Percentiles rank a stretch among this genome's conserved stretches.
Evolutionary conservation across 768 basidiomycete genomes (phyloP).

Genomic region (Mrakia blollopis): DNA sequence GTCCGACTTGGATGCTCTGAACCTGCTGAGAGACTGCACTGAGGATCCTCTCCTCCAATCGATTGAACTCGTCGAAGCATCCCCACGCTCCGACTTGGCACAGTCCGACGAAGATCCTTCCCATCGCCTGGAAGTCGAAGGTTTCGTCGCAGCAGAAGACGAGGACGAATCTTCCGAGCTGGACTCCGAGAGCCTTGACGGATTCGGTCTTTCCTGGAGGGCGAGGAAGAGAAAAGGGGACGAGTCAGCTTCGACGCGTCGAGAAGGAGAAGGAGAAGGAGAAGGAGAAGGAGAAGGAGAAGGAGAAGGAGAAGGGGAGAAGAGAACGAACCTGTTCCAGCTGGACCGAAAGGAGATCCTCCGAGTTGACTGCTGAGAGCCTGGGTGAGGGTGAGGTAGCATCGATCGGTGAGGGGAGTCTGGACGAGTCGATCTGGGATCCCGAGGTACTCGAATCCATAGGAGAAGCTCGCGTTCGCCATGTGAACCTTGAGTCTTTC

Average conservation of each 20-base stretch:
- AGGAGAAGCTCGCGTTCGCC: conserved; percentile 88
- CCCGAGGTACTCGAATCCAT: conserved; percentile 98
- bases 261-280: neutral
- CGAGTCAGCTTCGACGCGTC: neutral
- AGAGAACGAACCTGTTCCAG: conserved; percentile 70
- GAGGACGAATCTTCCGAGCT: conserved; percentile 95
- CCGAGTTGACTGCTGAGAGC: conserved; percentile 91
- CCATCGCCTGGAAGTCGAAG: conserved; percentile 99
- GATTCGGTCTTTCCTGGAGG: conserved; percentile 90
- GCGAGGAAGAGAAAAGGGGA: too few relatives aligned
- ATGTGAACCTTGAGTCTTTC: conserved; percentile 73
- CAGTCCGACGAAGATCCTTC: conserved; percentile 94
- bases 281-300: neutral
- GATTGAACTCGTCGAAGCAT: conserved; percentile 96
- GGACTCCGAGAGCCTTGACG: conserved; percentile 95
- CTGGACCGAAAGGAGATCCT: conserved; percentile 96
- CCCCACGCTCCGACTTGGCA: conserved; percentile 99
- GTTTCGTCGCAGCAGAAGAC: conserved; percentile 99
- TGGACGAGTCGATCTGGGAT: conserved; percentile 95
- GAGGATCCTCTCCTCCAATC: conserved; percentile 93
- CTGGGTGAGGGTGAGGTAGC: conserved; percentile 93
- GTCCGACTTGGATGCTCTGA: conserved; percentile 94
- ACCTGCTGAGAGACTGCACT: conserved; percentile 99
- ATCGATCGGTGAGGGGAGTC: conserved; percentile 93
- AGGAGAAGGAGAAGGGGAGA: neutral